phyloP scores from a whole-genome alignment of 345 rosid genomes.

The Theobroma cacao region DNA sequence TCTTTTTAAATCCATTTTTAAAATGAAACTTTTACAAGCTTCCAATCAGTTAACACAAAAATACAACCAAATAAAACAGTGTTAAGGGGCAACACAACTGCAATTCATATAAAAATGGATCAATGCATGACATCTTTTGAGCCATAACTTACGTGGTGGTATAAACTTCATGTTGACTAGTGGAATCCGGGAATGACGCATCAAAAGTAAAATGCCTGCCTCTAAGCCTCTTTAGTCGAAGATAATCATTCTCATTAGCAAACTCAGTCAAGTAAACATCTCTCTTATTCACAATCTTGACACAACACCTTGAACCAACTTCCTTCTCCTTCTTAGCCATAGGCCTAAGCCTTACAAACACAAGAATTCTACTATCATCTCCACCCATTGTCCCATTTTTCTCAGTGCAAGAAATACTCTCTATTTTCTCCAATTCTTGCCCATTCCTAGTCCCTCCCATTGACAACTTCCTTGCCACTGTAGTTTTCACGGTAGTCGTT shows the following conservation, averaged over 20 bases:
- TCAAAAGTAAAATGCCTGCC: conserved; percentile 91
- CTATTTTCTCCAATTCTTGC: conserved; percentile 45
- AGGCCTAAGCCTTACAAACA: conserved; percentile 94
- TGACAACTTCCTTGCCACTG: conserved; percentile 71
- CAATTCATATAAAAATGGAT: conserved; percentile 9
- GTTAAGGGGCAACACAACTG: not conserved
- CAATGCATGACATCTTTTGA: not conserved
- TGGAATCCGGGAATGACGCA: conserved; percentile 76
- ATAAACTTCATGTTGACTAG: conserved; percentile 79
- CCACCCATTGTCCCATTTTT: conserved; percentile 24
- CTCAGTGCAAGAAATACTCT: conserved; percentile 24
- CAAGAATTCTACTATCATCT: conserved; percentile 54
- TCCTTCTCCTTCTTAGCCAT: conserved; percentile 90
- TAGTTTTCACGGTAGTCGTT: not conserved
- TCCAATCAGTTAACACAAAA: not conserved
- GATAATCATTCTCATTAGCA: conserved; percentile 73
- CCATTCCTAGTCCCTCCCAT: conserved; percentile 39
- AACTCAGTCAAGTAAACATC: conserved; percentile 89
- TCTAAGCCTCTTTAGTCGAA: conserved; percentile 82
- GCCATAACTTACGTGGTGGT: conserved; percentile 68
- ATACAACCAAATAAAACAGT: not conserved
- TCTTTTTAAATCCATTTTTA: not conserved
- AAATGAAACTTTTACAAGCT: not conserved
- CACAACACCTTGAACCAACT: conserved; percentile 72
- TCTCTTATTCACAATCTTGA: conserved; percentile 69